phyloP scores from a whole-genome alignment of 805 yeast species.

The Phaffomyces antillensis region DNA sequence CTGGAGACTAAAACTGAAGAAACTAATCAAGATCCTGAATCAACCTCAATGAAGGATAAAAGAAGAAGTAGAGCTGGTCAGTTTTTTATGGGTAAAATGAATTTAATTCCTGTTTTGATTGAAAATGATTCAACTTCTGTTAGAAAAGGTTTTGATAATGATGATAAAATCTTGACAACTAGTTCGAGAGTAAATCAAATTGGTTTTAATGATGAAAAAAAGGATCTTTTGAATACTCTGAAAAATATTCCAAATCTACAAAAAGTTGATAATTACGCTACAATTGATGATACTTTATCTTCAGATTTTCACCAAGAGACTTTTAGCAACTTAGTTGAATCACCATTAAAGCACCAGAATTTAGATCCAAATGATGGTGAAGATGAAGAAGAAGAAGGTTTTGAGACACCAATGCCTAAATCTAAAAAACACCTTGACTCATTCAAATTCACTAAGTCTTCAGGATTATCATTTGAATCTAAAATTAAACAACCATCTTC shows the following conservation, averaged over 20 bases:
- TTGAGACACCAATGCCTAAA: conserved; percentile 16
- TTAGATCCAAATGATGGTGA: background rate
- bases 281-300: background rate
- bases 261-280: background rate
- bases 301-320: conserved; percentile 7
- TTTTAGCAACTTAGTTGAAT: conserved; percentile 6
- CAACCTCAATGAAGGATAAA: conserved; percentile 14
- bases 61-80: conserved; percentile 30
- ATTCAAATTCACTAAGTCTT: background rate
- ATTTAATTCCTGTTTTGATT: conserved; percentile 31
- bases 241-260: conserved; percentile 16
- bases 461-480: conserved; percentile 2
- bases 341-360: background rate
- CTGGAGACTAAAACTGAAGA: conserved; percentile 11
- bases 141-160: conserved; percentile 13
- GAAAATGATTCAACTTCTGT: conserved; percentile 27
- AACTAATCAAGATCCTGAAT: background rate
- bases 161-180: conserved; percentile 8
- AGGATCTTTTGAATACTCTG: conserved; percentile 5
- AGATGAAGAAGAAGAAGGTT: background rate
- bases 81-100: conserved; percentile 33
- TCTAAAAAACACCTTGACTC: conserved; percentile 6
- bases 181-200: conserved; percentile 11
- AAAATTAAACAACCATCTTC: conserved; percentile 10
- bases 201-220: conserved; percentile 2